Conservation (phyloP, 1,284 basidiomycete genomes). For the Thecaphora frezii region DNA sequence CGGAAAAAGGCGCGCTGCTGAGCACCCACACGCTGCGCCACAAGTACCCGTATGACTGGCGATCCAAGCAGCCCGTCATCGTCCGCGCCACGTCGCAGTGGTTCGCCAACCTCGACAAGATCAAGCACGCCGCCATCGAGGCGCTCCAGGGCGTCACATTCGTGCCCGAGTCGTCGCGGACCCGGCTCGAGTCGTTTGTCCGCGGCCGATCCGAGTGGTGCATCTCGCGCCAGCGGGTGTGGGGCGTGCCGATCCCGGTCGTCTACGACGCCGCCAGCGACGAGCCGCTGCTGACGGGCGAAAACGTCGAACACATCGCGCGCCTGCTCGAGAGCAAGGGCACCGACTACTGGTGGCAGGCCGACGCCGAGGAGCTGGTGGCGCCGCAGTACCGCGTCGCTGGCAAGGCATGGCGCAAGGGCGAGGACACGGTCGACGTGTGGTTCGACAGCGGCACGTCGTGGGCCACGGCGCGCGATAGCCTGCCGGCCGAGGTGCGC, state of each 20-base stretch:
- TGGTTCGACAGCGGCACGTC: slow-evolving; percentile 99
- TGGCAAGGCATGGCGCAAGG: slow-evolving; percentile 56
- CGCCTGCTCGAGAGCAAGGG: slow-evolving; percentile 73
- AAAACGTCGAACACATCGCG: slow-evolving; percentile 78
- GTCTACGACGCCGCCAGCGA: slow-evolving; percentile 73
- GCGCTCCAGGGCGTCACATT: slow-evolving; percentile 77
- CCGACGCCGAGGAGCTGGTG: slow-evolving; percentile 76
- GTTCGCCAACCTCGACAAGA: slow-evolving; percentile 87
- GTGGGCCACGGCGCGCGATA: slow-evolving; percentile 75
- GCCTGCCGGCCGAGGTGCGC: slow-evolving; percentile 21
- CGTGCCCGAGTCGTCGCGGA: slow-evolving; percentile 64
- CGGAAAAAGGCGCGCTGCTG: slow-evolving; percentile 66
- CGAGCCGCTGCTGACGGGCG: slow-evolving; percentile 67
- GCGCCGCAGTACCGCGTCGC: slow-evolving; percentile 37
- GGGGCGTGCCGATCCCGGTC: slow-evolving; percentile 96
- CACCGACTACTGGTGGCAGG: slow-evolving; percentile 87
- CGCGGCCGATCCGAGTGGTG: slow-evolving; percentile 94
- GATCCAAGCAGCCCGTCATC: slow-evolving; percentile 88
- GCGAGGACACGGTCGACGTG: slow-evolving; percentile 94
- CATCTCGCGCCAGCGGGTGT: slow-evolving; percentile 93
- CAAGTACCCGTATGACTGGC: slow-evolving; percentile 96
- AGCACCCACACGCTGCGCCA: slow-evolving; percentile 74
- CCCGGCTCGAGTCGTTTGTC: slow-evolving; percentile 80
- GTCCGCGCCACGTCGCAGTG: slow-evolving; percentile 95
- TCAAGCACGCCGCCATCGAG: slow-evolving; percentile 75